These are phyloP conservation scores for Peniophora sp. DNA, from an alignment of 1,284 basidiomycete genomes.

Conservation along the genomic window DNA sequence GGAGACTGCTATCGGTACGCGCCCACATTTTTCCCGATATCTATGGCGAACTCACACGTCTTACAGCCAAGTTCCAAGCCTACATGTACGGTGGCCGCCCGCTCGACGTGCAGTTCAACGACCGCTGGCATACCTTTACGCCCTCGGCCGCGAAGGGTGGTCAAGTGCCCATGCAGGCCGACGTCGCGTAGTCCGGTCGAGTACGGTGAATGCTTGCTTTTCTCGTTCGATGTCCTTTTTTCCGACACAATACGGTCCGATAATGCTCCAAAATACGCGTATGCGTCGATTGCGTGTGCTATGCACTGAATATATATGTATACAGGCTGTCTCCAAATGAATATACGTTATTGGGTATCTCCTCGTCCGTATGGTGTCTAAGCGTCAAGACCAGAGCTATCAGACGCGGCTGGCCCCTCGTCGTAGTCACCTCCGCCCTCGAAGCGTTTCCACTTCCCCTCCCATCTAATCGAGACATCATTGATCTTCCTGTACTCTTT, in stretches of 20 bases:
- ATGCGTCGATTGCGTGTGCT: too few species aligned
- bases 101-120: constrained; percentile 88
- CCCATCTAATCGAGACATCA: neutral
- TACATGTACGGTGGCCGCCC: constrained; percentile 89
- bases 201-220: neutral
- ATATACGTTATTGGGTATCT: too few species aligned
- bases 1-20: constrained; percentile 83
- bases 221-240: too few species aligned
- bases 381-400: neutral
- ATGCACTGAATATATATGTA: too few species aligned
- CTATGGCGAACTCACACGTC: neutral
- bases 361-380: too few species aligned
- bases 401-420: neutral
- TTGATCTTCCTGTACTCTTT: neutral
- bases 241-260: too few species aligned
- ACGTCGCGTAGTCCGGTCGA: constrained; percentile 17
- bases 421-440: neutral
- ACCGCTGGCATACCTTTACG: constrained; percentile 87
- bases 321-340: too few species aligned
- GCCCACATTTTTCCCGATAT: constrained; percentile 1
- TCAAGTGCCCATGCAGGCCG: constrained; percentile 52
- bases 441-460: neutral
- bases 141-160: constrained; percentile 79
- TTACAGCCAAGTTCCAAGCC: constrained; percentile 78
- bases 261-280: too few species aligned